Evolutionary conservation across 2,329 filamentous ascomycete species (phyloP), one percentile per base, ranked within the genome.

Genomic region (Diaporthe caulivora): DNA sequence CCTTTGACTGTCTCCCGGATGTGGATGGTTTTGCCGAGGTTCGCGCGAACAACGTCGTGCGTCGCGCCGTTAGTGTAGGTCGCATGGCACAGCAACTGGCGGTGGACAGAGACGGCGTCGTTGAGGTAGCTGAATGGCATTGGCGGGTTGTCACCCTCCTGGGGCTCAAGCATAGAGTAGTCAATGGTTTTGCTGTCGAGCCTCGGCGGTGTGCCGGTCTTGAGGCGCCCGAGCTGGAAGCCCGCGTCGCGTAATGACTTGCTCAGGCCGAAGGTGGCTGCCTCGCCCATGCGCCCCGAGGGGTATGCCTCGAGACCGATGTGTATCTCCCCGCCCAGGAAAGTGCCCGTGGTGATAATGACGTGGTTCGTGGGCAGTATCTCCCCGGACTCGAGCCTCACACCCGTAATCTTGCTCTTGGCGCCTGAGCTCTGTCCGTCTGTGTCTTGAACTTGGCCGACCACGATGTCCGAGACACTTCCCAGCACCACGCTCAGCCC

Each of bases 1-100:
- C 97, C 97, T 79, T 95, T 97, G 69, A 99, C 94, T 0, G 95
- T 96, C 82, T 99, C 97, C 31, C 97, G 92, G 76, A 99, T 98
- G 80, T 99, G 97, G 47, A 99, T 94, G 0, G 95, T 97, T 81
- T 98, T 97, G 80, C 97, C 93, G n/a, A 99, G 90, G 79, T 98
- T 98, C 9, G 91, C 90, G 58, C 95, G 91, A 74, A 98, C 93
- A 65, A 99, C 90, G 21, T 94, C 90, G 83, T 99, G 97, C 0
- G 95, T 92, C 7, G 87, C 89, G 64, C 92, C 87, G 80, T 98
- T 98, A 31, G 97, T 99, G 80, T 95, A 91, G 1, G 96, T 98
- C 72, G 92, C 91, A 87, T 94, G 92, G 85, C 95, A 98, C n/a
- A 90, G 87, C 49, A 98, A 86, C 83, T 99, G 97, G 15, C 94